These are phyloP conservation scores for Thielaviopsis ethacetica DNA, from an alignment of 2,329 filamentous ascomycete genomes.

Conservation along the genomic window DNA sequence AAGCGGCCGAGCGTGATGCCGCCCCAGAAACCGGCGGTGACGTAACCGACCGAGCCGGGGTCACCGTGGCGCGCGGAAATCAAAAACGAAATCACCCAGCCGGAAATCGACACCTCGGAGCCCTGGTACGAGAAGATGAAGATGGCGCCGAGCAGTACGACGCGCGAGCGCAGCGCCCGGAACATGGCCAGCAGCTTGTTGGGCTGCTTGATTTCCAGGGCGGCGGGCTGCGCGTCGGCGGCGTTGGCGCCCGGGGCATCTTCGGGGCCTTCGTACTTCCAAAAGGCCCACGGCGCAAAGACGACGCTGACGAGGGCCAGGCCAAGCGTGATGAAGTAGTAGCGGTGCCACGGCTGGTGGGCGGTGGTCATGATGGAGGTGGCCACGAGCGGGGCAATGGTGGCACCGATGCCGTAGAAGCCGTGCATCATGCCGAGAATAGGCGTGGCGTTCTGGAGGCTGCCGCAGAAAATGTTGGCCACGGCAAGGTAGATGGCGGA, in stretches of 20 bases:
- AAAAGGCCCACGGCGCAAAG: constrained; percentile 51
- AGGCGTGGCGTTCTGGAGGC: constrained; percentile 34
- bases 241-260: constrained; percentile 26
- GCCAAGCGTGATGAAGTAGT: constrained; percentile 51
- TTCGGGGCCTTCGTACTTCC: constrained; percentile 20
- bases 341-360: constrained; percentile 46
- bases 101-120: constrained; percentile 67
- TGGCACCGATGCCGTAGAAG: constrained; percentile 49
- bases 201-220: not conserved
- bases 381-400: constrained; percentile 54
- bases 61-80: constrained; percentile 56
- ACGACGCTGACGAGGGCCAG: constrained; percentile 39
- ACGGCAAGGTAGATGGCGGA: constrained; percentile 39
- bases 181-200: constrained; percentile 25
- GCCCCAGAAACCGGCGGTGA: constrained; percentile 55
- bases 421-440: constrained; percentile 50
- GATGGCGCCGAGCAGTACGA: constrained; percentile 56
- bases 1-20: constrained; percentile 67
- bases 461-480: constrained; percentile 41
- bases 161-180: constrained; percentile 31
- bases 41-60: constrained; percentile 59
- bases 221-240: constrained; percentile 15
- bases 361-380: constrained; percentile 48
- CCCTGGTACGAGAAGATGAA: constrained; percentile 83
- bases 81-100: constrained; percentile 77